Percentiles rank a stretch among this genome's conserved stretches.
Evolutionary conservation across 768 basidiomycete genomes (phyloP).

Genomic region (Psilocybe subaeruginosa): DNA sequence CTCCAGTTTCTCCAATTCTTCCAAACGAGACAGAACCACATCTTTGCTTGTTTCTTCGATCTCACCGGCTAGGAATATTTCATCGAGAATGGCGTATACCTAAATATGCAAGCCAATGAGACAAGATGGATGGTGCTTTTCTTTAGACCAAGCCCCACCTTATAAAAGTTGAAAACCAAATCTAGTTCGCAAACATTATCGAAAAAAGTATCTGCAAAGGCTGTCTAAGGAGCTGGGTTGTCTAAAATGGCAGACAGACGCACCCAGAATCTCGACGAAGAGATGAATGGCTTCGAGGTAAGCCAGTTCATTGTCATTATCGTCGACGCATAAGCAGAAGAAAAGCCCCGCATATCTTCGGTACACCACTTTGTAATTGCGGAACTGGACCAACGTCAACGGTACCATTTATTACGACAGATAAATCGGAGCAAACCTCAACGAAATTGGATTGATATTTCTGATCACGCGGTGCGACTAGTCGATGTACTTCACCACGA

Average conservation of each 20-base stretch:
- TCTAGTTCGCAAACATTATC: conserved; percentile 99
- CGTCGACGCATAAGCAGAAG: conserved; percentile 97
- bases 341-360: conserved; percentile 96
- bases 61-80: conserved; percentile 97
- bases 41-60: conserved; percentile 98
- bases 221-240: not conserved
- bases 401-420: conserved; percentile 4
- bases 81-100: conserved; percentile 98
- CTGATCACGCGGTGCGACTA: conserved; percentile 96
- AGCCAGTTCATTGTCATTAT: conserved; percentile 97
- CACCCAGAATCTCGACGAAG: conserved; percentile 96
- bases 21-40: conserved; percentile 88
- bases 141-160: conserved; percentile 31
- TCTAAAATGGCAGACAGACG: conserved; percentile 25
- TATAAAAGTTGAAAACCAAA: conserved; percentile 99
- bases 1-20: conserved; percentile 92
- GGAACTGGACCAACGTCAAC: conserved; percentile 62
- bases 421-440: conserved; percentile 63
- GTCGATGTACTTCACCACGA: conserved; percentile 93
- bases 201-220: conserved; percentile 85
- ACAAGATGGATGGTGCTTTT: not conserved
- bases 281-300: conserved; percentile 98
- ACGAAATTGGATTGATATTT: conserved; percentile 99
- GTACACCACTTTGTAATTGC: conserved; percentile 97
- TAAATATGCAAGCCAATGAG: conserved; percentile 27